These are phyloP conservation scores for Geosmithia putterillii DNA, from an alignment of 2,329 filamentous ascomycete genomes.

Conservation along the genomic window DNA sequence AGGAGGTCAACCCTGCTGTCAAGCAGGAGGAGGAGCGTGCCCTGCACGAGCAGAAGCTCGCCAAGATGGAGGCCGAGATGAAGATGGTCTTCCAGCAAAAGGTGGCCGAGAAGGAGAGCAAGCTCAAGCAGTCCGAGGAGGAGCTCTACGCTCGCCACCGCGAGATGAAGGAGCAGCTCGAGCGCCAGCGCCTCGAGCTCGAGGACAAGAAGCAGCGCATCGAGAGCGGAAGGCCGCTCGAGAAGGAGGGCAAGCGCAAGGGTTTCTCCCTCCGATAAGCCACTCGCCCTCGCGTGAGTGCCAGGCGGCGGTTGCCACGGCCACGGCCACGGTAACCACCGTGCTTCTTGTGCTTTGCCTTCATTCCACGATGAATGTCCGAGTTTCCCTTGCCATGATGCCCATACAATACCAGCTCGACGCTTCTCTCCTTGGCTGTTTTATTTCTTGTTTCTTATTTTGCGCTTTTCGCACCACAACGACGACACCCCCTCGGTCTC, in stretches of 20 bases:
- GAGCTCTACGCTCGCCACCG: slow-evolving; percentile 95
- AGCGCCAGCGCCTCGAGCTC: slow-evolving; percentile 85
- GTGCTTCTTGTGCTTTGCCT: slow-evolving; percentile 8
- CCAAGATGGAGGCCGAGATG: slow-evolving; percentile 99
- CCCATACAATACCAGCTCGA: slow-evolving; percentile 46
- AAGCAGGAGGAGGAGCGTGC: slow-evolving; percentile 99
- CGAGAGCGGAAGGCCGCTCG: slow-evolving; percentile 89
- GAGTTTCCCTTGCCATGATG: slow-evolving; percentile 39
- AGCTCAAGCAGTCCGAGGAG: slow-evolving; percentile 98
- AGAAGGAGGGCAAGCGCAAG: slow-evolving; percentile 98
- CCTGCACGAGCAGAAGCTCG: slow-evolving; percentile 97
- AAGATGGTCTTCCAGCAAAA: slow-evolving; percentile 99
- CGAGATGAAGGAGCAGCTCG: slow-evolving; percentile 99
- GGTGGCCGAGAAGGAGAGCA: slow-evolving; percentile 98
- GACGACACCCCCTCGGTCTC: neutral
- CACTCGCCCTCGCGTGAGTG: slow-evolving; percentile 2
- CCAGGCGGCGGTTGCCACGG: neutral
- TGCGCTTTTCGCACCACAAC: slow-evolving; percentile 12
- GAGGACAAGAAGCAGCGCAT: slow-evolving; percentile 97
- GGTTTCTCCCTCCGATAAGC: slow-evolving; percentile 93
- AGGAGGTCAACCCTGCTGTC: slow-evolving; percentile 99
- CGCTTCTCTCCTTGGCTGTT: slow-evolving; percentile 30
- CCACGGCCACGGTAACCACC: slow-evolving; percentile 5
- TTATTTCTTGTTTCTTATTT: slow-evolving; percentile 17
- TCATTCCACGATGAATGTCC: slow-evolving; percentile 38